These are phyloP conservation scores for Phytopythium aichiense DNA, from an alignment of 352 stramenopile genomes.

Conservation along the genomic window DNA sequence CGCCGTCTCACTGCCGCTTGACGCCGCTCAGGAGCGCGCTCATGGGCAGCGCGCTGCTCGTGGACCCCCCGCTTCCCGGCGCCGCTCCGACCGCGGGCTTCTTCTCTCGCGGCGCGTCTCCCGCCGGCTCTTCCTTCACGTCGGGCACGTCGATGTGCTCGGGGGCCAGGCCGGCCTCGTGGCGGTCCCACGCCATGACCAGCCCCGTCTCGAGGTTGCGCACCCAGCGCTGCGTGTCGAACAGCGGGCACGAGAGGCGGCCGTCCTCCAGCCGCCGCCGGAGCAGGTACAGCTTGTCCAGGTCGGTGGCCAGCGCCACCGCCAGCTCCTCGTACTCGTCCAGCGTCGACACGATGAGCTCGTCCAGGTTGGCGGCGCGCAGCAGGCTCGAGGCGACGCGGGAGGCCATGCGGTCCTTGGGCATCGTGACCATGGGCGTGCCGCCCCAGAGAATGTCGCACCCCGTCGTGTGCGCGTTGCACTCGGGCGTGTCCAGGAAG, in stretches of 20 bases:
- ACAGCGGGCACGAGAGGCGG: conserved; percentile 61
- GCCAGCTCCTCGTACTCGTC: conserved; percentile 91
- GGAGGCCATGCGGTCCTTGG: conserved; percentile 88
- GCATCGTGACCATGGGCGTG: conserved; percentile 90
- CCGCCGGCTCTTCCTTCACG: conserved; percentile 47
- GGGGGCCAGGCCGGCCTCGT: conserved; percentile 56
- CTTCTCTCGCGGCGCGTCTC: conserved; percentile 15
- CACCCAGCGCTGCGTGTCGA: conserved; percentile 79
- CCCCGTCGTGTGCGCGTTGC: conserved; percentile 90
- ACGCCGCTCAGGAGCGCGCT: conserved; percentile 20
- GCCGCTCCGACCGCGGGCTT: not conserved
- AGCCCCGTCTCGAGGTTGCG: conserved; percentile 84
- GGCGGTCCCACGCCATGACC: conserved; percentile 58
- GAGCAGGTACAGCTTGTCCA: conserved; percentile 76
- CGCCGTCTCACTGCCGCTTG: not conserved
- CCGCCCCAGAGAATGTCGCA: conserved; percentile 92
- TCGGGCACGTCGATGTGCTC: conserved; percentile 84
- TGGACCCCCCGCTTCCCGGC: not conserved
- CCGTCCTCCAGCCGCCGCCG: conserved; percentile 69
- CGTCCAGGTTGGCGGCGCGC: conserved; percentile 64
- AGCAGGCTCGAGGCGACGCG: conserved; percentile 88
- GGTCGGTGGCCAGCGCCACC: conserved; percentile 85
- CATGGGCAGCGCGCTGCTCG: conserved; percentile 29
- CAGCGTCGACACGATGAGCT: conserved; percentile 72
- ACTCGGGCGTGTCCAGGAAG: conserved; percentile 90